Conservation (phyloP, 352 stramenopile species). For the Globisporangium iwayamae region DNA sequence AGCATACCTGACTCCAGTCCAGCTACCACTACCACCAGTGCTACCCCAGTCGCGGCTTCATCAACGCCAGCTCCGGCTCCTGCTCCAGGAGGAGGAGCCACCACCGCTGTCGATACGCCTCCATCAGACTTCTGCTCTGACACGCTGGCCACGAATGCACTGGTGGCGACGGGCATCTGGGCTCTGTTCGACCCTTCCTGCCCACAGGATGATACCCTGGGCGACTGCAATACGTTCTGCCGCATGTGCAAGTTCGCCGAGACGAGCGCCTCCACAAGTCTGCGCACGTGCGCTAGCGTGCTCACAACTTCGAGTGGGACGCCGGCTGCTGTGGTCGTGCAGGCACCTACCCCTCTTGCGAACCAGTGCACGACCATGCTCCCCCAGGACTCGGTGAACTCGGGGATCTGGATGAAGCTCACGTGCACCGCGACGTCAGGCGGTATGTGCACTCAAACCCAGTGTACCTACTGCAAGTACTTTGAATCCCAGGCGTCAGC, state of each 20-base stretch:
- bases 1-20: neutral
- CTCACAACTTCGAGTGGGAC: neutral
- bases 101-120: neutral
- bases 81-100: neutral
- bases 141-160: neutral
- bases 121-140: slow-evolving; percentile 5
- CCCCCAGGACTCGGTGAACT: neutral
- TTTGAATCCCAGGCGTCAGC: neutral
- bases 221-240: slow-evolving; percentile 14
- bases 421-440: neutral
- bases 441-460: neutral
- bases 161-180: slow-evolving; percentile 3
- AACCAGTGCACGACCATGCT: neutral
- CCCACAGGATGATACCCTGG: slow-evolving; percentile 1
- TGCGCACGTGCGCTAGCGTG: slow-evolving; percentile 1
- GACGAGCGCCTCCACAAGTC: slow-evolving; percentile 3
- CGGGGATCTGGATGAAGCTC: slow-evolving; percentile 11
- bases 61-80: neutral
- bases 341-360: neutral
- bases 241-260: slow-evolving; percentile 15
- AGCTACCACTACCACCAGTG: neutral
- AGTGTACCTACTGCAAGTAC: slow-evolving; percentile 17
- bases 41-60: neutral
- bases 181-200: slow-evolving; percentile 13
- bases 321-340: neutral